Evolutionary conservation across 2,329 filamentous ascomycete genomes (phyloP).

Genomic region (Cladosporium sp.): DNA sequence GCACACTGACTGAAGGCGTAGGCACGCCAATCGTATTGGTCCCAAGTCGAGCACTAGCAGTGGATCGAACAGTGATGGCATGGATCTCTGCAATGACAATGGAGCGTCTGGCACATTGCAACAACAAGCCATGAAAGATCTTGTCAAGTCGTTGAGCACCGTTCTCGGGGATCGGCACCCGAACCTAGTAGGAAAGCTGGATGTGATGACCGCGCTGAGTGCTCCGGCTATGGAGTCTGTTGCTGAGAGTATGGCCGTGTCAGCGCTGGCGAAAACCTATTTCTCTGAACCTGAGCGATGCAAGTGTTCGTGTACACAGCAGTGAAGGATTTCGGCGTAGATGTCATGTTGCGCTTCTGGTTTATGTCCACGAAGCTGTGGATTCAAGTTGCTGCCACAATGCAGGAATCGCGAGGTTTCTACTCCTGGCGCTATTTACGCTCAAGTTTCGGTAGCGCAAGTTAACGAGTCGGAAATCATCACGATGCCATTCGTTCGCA

Average conservation of each 20-base stretch:
- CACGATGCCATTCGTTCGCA: too few relatives aligned
- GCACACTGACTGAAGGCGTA: not conserved
- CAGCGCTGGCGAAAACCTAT: not conserved
- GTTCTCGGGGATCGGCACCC: not conserved
- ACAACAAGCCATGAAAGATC: slow-evolving; percentile 1
- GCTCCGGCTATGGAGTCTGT: not conserved
- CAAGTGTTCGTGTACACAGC: not conserved
- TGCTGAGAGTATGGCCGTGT: not conserved
- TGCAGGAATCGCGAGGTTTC: not conserved
- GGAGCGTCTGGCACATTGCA: not conserved
- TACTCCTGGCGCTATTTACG: not conserved
- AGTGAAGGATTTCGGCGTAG: not conserved
- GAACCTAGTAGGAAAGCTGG: not conserved
- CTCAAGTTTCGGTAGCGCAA: too few relatives aligned
- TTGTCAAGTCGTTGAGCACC: not conserved
- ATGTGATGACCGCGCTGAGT: not conserved
- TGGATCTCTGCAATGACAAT: too few relatives aligned
- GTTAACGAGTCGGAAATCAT: too few relatives aligned
- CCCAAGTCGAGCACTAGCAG: not conserved
- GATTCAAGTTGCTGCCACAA: not conserved
- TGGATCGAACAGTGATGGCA: not conserved
- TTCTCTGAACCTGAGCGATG: not conserved
- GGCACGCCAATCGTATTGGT: not conserved
- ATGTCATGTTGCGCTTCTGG: too few relatives aligned
- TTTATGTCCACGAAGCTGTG: too few relatives aligned